Evolutionary conservation across 768 basidiomycete genomes (phyloP), one percentile per base, ranked within the genome.

Genomic region (Amyloporia xantha): DNA sequence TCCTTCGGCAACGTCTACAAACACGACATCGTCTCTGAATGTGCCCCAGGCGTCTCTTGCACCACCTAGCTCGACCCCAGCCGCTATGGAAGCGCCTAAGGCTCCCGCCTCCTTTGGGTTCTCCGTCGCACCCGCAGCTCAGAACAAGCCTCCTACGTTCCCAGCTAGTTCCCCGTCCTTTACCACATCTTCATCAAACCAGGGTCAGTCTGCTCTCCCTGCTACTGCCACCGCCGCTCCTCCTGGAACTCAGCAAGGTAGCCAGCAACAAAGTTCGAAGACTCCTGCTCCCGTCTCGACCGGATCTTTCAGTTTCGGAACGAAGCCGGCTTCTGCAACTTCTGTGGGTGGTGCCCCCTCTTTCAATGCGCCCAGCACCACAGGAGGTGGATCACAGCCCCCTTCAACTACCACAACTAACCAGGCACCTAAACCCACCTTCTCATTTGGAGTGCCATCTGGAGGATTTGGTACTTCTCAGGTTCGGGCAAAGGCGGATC

Each of bases 381-480:
- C n/a, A n/a, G n/a, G n/a, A n/a, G n/a, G n/a, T n/a, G n/a, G 27
- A 26, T 41, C 48, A 13, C 10, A 47, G 17, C 26, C 47, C 28
- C 25, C 48, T 17, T 44, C 51, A 13, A 33, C 41, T 3, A 21
- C 45, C 0, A 39, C 45, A 12, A 43, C 54, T 1, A 44, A 37
- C 7, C 38, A 42, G 7, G n/a, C 49, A 4, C 50, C 57, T 2
- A 58, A 58, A 21, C 44, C 57, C 1, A 27, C 49, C 10, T 58
- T 55, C 43, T 30, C 50, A 7, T 49, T 55, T 28, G 54, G 47
- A 21, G 15, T 36, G 17, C 30, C 49, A n/a, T 19, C 26, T 45
- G 23, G 0, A 27, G 1, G 9, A 9, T 66, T 68, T 50, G 54
- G 59, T 27, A 43, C 52, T 45, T n/a, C 21, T 6, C 26, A 35